Conservation (phyloP, 768 basidiomycete genomes). For the Macrolepiota dolichaula region DNA sequence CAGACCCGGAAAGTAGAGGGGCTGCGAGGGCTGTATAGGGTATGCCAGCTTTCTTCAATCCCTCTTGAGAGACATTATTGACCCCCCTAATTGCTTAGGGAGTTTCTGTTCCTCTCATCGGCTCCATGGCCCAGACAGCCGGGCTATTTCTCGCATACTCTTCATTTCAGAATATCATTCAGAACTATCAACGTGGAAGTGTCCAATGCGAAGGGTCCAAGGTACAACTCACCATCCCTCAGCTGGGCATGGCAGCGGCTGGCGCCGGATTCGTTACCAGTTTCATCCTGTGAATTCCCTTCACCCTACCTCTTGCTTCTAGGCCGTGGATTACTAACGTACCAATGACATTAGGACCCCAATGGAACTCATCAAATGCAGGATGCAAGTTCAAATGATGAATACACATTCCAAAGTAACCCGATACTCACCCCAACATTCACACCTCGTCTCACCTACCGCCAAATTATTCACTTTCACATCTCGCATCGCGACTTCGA, state of each 20-base stretch:
- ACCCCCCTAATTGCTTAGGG: slow-evolving; percentile 48
- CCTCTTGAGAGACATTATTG: background rate
- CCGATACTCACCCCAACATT: slow-evolving; percentile 54
- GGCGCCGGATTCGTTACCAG: slow-evolving; percentile 86
- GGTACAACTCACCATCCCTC: slow-evolving; percentile 54
- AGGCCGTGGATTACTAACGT: background rate
- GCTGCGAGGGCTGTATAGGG: slow-evolving; percentile 80
- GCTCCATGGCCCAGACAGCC: slow-evolving; percentile 94
- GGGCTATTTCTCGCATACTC: slow-evolving; percentile 84
- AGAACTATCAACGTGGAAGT: slow-evolving; percentile 32
- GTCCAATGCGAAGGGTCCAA: slow-evolving; percentile 13
- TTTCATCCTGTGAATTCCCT: slow-evolving; percentile 70
- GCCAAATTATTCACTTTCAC: background rate
- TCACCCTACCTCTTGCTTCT: background rate
- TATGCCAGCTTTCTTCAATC: slow-evolving; percentile 32
- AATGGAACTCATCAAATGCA: slow-evolving; percentile 36
- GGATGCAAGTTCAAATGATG: slow-evolving; percentile 34
- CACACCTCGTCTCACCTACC: slow-evolving; percentile 52
- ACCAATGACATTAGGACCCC: slow-evolving; percentile 23
- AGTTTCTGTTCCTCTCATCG: slow-evolving; percentile 88
- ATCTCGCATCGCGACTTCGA: background rate
- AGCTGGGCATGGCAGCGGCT: slow-evolving; percentile 79
- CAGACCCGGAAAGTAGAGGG: slow-evolving; percentile 86
- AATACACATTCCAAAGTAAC: slow-evolving; percentile 4
- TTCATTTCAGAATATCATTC: slow-evolving; percentile 66